These are phyloP conservation scores for Chaetomium globosum DNA, from an alignment of 2,329 filamentous ascomycete genomes.

Conservation along the genomic window DNA sequence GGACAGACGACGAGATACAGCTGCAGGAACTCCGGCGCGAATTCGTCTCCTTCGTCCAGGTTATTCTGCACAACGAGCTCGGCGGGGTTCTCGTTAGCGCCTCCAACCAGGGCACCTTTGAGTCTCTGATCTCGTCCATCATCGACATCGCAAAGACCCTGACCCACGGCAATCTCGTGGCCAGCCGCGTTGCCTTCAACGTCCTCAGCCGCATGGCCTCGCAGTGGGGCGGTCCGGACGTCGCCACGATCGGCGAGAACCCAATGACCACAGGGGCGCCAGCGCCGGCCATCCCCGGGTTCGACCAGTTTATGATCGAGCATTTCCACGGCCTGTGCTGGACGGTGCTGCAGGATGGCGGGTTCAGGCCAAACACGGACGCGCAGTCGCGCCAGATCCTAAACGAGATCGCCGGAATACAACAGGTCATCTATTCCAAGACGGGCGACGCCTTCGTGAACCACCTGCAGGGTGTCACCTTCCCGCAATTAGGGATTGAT, in stretches of 20 bases:
- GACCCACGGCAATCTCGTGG: conserved; percentile 59
- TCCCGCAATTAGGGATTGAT: conserved; percentile 66
- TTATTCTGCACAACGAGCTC: conserved; percentile 88
- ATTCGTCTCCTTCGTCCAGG: conserved; percentile 90
- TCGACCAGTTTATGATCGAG: conserved; percentile 86
- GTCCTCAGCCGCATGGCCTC: conserved; percentile 80
- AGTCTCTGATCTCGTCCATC: conserved; percentile 81
- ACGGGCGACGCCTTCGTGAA: conserved; percentile 79
- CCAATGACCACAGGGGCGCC: conserved; percentile 56
- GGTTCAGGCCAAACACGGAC: conserved; percentile 77
- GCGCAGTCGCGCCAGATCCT: conserved; percentile 87
- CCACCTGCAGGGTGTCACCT: conserved; percentile 65
- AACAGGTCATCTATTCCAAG: conserved; percentile 89
- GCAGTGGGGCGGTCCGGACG: conserved; percentile 88
- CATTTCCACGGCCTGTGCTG: conserved; percentile 88
- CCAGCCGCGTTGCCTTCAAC: conserved; percentile 73
- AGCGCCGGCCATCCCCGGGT: conserved; percentile 73
- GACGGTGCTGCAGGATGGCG: conserved; percentile 77
- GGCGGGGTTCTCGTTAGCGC: conserved; percentile 86
- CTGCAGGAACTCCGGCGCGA: conserved; percentile 87
- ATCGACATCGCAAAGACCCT: conserved; percentile 81
- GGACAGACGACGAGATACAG: conserved; percentile 96
- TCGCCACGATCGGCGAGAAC: conserved; percentile 58
- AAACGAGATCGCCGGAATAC: conserved; percentile 80
- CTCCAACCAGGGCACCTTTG: conserved; percentile 86